phyloP scores from a whole-genome alignment of 2,329 filamentous ascomycete genomes.

The Fonsecaea erecta region DNA sequence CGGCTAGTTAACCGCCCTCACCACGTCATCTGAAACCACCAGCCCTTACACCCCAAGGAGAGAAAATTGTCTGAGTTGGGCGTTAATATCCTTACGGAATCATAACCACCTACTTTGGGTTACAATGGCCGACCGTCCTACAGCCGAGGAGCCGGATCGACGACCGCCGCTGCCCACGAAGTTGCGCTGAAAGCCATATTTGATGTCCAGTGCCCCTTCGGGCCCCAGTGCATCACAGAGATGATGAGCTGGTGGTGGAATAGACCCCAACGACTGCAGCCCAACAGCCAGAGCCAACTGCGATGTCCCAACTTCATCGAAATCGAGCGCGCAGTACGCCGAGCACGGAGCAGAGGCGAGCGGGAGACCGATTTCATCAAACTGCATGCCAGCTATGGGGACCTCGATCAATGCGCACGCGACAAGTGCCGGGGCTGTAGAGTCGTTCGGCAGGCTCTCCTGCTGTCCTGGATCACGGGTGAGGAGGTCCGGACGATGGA shows the following conservation, averaged over 20 bases:
- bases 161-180: neutral
- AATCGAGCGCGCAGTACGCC: neutral
- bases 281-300: conserved; percentile 8
- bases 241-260: conserved; percentile 4
- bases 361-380: conserved; percentile 3
- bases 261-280: neutral
- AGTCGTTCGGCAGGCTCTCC: conserved; percentile 7
- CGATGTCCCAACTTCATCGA: conserved; percentile 7
- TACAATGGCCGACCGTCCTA: neutral
- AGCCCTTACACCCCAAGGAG: neutral
- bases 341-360: neutral
- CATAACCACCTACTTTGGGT: neutral
- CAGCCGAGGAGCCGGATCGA: neutral
- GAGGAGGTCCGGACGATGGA: conserved; percentile 1
- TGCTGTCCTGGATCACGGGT: conserved; percentile 3
- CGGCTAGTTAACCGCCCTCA: neutral
- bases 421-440: conserved; percentile 1
- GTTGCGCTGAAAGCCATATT: neutral
- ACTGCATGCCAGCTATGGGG: conserved; percentile 8
- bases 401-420: conserved; percentile 10
- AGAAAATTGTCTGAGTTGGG: neutral
- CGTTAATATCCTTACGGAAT: neutral
- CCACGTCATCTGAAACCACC: neutral
- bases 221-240: neutral
- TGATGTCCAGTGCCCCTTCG: neutral